phyloP scores from a whole-genome alignment of 2,329 filamentous ascomycete genomes.

The Metarhizium sp. region DNA sequence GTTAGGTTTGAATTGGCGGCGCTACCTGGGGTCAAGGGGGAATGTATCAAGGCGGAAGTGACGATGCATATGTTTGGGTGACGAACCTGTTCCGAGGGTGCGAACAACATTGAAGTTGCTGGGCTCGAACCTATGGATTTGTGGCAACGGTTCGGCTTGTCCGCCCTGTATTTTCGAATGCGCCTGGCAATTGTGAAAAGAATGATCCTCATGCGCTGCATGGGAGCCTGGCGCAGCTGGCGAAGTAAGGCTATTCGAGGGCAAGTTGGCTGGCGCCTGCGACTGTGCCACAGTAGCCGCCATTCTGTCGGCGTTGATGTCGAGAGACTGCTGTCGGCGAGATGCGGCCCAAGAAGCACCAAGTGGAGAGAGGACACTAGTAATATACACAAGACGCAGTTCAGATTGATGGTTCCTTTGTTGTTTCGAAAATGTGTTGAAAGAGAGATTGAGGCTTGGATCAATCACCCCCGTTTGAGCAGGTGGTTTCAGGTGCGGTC shows the following conservation, averaged over 20 bases:
- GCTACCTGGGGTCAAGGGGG: background rate
- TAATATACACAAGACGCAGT: background rate
- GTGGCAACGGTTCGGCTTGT: constrained; percentile 13
- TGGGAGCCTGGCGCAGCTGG: constrained; percentile 8
- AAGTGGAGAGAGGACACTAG: background rate
- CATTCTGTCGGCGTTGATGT: constrained; percentile 10
- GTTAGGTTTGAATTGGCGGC: background rate
- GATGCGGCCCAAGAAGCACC: background rate
- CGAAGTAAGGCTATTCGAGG: constrained; percentile 8
- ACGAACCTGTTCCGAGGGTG: constrained; percentile 64
- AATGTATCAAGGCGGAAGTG: background rate
- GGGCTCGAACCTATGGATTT: constrained; percentile 21
- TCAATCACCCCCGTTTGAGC: background rate
- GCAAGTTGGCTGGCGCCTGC: constrained; percentile 13
- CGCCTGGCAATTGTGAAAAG: background rate
- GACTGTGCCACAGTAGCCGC: constrained; percentile 23
- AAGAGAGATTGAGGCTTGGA: background rate
- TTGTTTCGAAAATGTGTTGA: background rate
- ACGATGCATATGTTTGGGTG: background rate
- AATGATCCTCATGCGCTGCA: background rate
- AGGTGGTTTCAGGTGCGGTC: constrained; percentile 6
- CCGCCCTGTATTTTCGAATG: background rate
- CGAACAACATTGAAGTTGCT: constrained; percentile 63
- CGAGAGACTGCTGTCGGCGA: background rate
- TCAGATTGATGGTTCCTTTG: background rate